Evolutionary conservation across 148 eudicot genomes (phyloP).

Genomic region (Rhododendron williamsianum): DNA sequence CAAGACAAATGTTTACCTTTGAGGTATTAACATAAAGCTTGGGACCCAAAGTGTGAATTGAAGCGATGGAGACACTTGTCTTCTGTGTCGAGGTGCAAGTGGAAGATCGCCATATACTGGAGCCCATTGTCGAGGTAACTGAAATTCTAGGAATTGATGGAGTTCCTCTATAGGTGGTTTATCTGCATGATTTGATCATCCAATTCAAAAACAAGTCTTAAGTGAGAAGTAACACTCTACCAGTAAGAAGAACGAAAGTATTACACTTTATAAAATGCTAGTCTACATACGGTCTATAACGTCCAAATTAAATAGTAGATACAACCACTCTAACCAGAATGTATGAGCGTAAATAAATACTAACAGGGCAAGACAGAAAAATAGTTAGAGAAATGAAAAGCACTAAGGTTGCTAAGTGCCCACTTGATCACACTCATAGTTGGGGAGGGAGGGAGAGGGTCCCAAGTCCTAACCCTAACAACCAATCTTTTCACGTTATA

Average conservation of each 20-base stretch:
- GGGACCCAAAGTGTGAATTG: conserved; percentile 83
- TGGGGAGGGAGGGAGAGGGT: background rate
- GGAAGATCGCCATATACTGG: conserved; percentile 90
- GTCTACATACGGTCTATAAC: background rate
- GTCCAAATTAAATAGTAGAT: background rate
- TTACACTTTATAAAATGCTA: background rate
- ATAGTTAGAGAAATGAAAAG: background rate
- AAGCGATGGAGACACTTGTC: conserved; percentile 67
- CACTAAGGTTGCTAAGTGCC: background rate
- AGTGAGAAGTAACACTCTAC: background rate
- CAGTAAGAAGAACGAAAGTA: background rate
- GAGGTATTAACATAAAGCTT: conserved; percentile 73
- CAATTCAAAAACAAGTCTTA: background rate
- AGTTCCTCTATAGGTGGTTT: conserved; percentile 94
- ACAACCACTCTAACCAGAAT: background rate
- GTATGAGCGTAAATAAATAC: background rate
- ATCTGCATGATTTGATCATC: conserved; percentile 47
- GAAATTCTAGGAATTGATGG: conserved; percentile 80
- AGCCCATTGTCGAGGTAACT: conserved; percentile 97
- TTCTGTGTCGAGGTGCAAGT: conserved; percentile 64
- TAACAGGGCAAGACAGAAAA: background rate
- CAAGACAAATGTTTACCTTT: conserved; percentile 37
- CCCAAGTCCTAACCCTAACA: background rate
- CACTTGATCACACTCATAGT: background rate
- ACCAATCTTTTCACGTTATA: background rate